phyloP scores from a whole-genome alignment of 148 eudicot genomes.

The Polygonum maritimum region DNA sequence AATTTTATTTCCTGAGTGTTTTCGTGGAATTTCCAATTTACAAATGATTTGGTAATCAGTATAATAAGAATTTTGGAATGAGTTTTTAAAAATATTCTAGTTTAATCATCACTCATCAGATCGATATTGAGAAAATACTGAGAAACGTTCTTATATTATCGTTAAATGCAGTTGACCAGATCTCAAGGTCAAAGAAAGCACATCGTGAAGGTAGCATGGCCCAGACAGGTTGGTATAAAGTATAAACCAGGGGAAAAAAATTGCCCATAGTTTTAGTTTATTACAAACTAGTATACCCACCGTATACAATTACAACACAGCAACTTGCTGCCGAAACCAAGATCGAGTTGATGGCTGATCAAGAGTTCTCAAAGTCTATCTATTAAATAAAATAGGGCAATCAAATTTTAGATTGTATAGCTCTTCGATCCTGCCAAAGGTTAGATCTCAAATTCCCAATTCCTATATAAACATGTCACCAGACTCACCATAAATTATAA shows the following conservation, averaged over 20 bases:
- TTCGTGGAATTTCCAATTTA: no score
- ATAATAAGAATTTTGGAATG: no score
- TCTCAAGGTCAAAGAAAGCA: neutral
- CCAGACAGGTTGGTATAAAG: no score
- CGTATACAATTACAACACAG: neutral
- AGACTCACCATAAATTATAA: neutral
- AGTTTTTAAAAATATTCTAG: no score
- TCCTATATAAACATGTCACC: neutral
- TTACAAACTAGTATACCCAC: neutral
- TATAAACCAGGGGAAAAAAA: neutral
- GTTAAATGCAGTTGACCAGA: neutral
- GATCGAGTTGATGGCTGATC: neutral
- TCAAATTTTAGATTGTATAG: neutral
- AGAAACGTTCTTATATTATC: neutral
- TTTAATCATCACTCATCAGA: no score
- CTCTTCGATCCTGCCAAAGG: neutral
- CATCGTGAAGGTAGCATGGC: neutral
- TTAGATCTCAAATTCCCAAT: neutral
- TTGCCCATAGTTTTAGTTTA: neutral
- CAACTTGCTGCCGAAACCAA: neutral
- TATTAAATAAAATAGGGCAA: neutral
- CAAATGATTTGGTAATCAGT: no score
- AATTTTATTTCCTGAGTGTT: no score
- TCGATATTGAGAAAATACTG: no score
- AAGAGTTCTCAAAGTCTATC: neutral